Evolutionary conservation across 441 rosid genomes (phyloP), one percentile per base, ranked within the genome.

Genomic region (Corymbia citriodora): DNA sequence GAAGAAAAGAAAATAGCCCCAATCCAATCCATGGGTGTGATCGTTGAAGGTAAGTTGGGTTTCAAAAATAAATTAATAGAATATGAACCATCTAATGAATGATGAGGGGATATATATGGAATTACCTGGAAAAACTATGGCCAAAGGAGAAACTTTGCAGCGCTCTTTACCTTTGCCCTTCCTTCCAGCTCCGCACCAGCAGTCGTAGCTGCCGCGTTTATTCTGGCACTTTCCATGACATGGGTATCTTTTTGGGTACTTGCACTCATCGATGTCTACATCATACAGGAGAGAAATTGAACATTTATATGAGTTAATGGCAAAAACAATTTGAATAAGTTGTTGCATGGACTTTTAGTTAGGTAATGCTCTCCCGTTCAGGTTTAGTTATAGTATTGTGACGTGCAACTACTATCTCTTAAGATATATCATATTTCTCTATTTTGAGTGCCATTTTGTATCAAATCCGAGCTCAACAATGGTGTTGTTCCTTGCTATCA

Each of bases 301-400:
- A 63, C 25, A 4, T 0, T 63, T 21, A 29, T 63, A 33, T 12
- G 4, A 0, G 33, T 63, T 13, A 63, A 63, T 0, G 0, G 33
- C 1, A 27, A 63, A 63, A 29, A 63, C 9, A 61, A 61, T 2
- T 61, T 5, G 70, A 27, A 27, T 16, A 3, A 27, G 68, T 0
- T 4, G 0, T 6, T 61, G 17, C 8, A 61, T 0, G 0, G 16
- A 27, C 0, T 27, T 6, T 61, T 29, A 61, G 1, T 61, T 0
- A 0, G 31, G 16, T 27, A 13, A 16, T 16, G 55, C 55, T 17
- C 16, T 54, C 6, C 9, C 17, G 13, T 63, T 12, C 8, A 0
- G 31, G 33, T 61, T 29, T 2, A 0, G 15, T 29, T 29, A 3
- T 27, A 14, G 4, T 3, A 29, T 7, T 5, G 9, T 63, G 70